Evolutionary conservation across 2,329 filamentous ascomycete genomes (phyloP), one percentile per base, ranked within the genome.

Genomic region (Cladosporium cucumerinum): DNA sequence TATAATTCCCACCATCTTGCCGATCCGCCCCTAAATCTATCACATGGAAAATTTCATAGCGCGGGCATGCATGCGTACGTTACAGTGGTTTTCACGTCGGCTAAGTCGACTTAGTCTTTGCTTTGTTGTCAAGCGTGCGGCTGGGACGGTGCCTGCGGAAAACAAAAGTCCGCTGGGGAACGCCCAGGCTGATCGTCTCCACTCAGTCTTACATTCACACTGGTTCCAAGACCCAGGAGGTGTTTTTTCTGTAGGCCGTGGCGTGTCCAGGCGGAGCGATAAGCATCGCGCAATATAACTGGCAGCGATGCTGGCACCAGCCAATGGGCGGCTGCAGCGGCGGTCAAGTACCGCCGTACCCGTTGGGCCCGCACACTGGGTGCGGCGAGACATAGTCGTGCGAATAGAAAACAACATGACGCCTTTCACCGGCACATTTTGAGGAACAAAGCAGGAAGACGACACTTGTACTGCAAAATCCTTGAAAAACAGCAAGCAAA

Each of bases 91-190:
- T 11, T 28, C 16, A 21, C 16, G 7, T 32, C n/a, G 51, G 18
- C 16, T 6, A 54, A 10, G 14, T 32, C 16, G 11, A 8, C 16
- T 32, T 30, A 30, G n/a, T 14, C n/a, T 39, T 34, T 57, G n/a
- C 54, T 57, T 57, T 57, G n/a, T 57, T 57, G 18, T 57, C 28
- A 28, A 36, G 57, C 8, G 26, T 32, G 57, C 57, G 57, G 57
- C 28, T 60, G 46, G 39, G 12, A 60, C 39, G 57, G 57, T 48
- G 36, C n/a, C 23, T 43, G 26, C 57, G 57, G 57, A 8, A 57
- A 57, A 18, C 21, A n/a, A 12, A 57, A 39, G 21, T 26, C 18
- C 30, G 30, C 21, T 57, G 30, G 16, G n/a, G 18, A 3, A 39
- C 54, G 54, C 54, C 54, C 54, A 57, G 54, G 23, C 30, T 18